Evolutionary conservation across 805 yeast species (phyloP).

Genomic region (Schwanniomyces pseudopolymorphus): DNA sequence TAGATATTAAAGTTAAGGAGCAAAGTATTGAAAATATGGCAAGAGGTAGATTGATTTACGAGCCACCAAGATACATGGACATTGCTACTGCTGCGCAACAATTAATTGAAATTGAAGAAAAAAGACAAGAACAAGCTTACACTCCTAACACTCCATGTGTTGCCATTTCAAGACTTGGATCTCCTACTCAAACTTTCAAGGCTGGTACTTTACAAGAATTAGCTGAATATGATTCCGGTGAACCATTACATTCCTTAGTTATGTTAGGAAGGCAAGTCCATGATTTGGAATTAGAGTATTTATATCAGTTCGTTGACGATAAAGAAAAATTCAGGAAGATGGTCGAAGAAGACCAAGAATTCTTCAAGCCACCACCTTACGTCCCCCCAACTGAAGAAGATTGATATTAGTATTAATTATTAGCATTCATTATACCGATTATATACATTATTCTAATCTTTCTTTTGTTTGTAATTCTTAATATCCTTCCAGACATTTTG

Average conservation of each 20-base stretch:
- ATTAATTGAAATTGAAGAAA: constrained; percentile 82
- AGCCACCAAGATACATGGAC: constrained; percentile 96
- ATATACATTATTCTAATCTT: constrained; percentile 6
- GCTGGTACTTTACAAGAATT: constrained; percentile 82
- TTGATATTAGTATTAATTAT: constrained; percentile 8
- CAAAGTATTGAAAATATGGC: constrained; percentile 94
- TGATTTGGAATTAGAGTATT: constrained; percentile 84
- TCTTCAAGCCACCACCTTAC: constrained; percentile 70
- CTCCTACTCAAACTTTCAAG: constrained; percentile 77
- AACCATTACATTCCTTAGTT: constrained; percentile 88
- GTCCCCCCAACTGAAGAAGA: constrained; percentile 45
- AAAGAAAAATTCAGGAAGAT: constrained; percentile 47
- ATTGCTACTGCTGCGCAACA: constrained; percentile 88
- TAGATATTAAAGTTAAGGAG: constrained; percentile 95
- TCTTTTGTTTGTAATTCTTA: constrained; percentile 9
- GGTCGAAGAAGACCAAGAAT: constrained; percentile 60
- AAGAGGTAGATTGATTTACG: constrained; percentile 86
- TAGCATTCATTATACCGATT: neutral
- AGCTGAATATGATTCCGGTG: constrained; percentile 85
- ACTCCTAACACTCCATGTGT: constrained; percentile 88
- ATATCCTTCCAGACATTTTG: constrained; percentile 28
- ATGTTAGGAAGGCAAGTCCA: constrained; percentile 93
- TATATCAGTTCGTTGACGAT: constrained; percentile 73
- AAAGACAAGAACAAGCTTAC: constrained; percentile 73
- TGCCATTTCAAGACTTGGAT: constrained; percentile 87